Percentiles rank a stretch among this genome's conserved stretches.
These are phyloP conservation scores for Daldinia caldariorum DNA, from an alignment of 495 filamentous ascomycete species.

Conservation along the genomic window DNA sequence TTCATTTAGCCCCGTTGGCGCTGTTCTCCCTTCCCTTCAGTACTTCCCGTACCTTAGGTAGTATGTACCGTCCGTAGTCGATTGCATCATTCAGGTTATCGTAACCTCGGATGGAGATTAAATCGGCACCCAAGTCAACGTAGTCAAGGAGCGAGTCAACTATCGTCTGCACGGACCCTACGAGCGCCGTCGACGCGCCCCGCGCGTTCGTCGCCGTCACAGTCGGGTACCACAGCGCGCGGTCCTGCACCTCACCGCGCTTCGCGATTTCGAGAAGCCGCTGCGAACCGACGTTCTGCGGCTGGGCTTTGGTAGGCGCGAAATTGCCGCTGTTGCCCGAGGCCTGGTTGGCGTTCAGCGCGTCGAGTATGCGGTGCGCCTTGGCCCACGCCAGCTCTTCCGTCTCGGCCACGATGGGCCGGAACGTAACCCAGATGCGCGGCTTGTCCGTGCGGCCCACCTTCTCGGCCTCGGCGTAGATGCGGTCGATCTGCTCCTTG, in stretches of 20 bases:
- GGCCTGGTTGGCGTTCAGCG: conserved; percentile 48
- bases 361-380: conserved; percentile 59
- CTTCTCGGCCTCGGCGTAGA: conserved; percentile 60
- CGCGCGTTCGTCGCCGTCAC: conserved; percentile 64
- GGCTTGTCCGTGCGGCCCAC: conserved; percentile 58
- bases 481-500: conserved; percentile 63
- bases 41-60: conserved; percentile 57
- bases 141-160: conserved; percentile 63
- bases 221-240: conserved; percentile 65
- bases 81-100: conserved; percentile 65
- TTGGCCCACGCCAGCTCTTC: conserved; percentile 65
- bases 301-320: conserved; percentile 48
- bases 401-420: conserved; percentile 64
- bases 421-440: conserved; percentile 66
- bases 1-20: conserved; percentile 28
- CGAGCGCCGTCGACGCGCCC: conserved; percentile 65
- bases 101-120: conserved; percentile 65
- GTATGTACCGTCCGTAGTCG: conserved; percentile 62
- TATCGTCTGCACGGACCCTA: conserved; percentile 61
- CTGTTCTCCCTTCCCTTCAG: conserved; percentile 48
- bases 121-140: conserved; percentile 61
- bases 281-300: conserved; percentile 65
- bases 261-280: conserved; percentile 62
- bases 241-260: conserved; percentile 64
- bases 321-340: conserved; percentile 48